Base-by-base conservation (phyloP, 176 grass and related monocot species). In the Olyra latifolia region DNA sequence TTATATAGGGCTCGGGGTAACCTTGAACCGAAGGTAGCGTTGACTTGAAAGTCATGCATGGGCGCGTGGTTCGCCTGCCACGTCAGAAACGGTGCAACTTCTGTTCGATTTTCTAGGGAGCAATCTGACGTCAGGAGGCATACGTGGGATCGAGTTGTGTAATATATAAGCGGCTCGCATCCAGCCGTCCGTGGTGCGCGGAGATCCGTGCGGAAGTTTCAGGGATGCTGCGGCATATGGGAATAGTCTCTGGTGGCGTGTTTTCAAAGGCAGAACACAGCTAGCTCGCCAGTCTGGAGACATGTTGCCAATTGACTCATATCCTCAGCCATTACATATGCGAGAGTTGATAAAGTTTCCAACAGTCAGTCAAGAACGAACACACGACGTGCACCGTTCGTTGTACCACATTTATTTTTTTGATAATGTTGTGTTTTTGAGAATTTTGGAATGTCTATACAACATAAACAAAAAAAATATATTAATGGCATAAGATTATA, bases 121-220 rank as follows among this genome's bases (percentile, higher is more conserved):
- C 27, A 8, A 7, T 22, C 10, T 54, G 71, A 73, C 71, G 71
- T n/a, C 64, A 44, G 0, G 15, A 2, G n/a, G 20, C 64, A 13
- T 44, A 43, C 49, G 71, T 54, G 16, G 52, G 9, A 20, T 35
- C n/a, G n/a, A n/a, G n/a, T n/a, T n/a, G n/a, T n/a, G n/a, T n/a
- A n/a, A n/a, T n/a, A n/a, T n/a, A n/a, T n/a, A 2, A 35, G 32
- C 32, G 5, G 32, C 32, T 35, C 32, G 32, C 32, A 17, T 13
- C 47, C 70, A 4, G 6, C 20, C 50, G 52, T 39, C 20, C 20
- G 52, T 5, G 20, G 0, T 24, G 30, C 32, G 11, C 6, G 7
- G 38, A 74, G 72, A 75, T 75, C n/a, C 38, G 72, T 23, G 72
- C 35, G 38, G 53, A 58, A 75, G 38, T 58, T 75, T 75, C 72